Base-by-base conservation (phyloP, 805 yeast species). In the Metschnikowia kofuensis region DNA sequence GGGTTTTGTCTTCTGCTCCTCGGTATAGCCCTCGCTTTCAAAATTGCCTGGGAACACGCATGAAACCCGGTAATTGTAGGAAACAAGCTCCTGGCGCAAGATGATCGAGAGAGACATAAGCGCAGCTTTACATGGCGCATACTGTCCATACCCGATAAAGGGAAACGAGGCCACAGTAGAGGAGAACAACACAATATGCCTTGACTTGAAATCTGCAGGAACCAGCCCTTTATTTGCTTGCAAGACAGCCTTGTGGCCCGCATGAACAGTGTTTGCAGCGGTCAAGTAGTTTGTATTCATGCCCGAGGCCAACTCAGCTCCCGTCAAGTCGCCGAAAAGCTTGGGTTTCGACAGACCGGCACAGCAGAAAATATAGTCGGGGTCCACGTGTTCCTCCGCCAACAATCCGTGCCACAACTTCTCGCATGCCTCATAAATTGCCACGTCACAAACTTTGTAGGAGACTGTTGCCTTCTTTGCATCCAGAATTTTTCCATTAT, bases 1-100 rank as follows among this genome's bases (percentile, higher is more conserved):
- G 0, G 99, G 98, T 64, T 94, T 94, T 2, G 95, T 85, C 48
- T 69, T 67, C 62, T 91, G 85, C 65, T 94, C 99, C 50, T 83
- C 82, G 3, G 69, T 78, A 61, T 67, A 94, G 0, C 99, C 99
- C 65, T 91, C 98, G 54, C 95, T 84, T 42, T 75, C 79, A 66
- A 92, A 90, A 62, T 89, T 90, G 0, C 99, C 99, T 0, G 98
- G 96, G 59, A 82, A 84, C 0, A 89, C 82, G 51, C 89, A 82
- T 6, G 85, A 78, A 0, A 94, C 87, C 28, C 85, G 69, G 53
- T 85, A 82, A 51, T 84, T 78, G 59, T 82, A 84, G 6, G 86
- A 84, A 0, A 75, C 60, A 38, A 86, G 74, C 63, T 94, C 99
- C 57, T 91, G 97, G 53, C 97, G 81, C 46, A 94, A 67, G 6